phyloP scores from a whole-genome alignment of 2,329 filamentous ascomycete species.

The Exophiala alcalophila region DNA sequence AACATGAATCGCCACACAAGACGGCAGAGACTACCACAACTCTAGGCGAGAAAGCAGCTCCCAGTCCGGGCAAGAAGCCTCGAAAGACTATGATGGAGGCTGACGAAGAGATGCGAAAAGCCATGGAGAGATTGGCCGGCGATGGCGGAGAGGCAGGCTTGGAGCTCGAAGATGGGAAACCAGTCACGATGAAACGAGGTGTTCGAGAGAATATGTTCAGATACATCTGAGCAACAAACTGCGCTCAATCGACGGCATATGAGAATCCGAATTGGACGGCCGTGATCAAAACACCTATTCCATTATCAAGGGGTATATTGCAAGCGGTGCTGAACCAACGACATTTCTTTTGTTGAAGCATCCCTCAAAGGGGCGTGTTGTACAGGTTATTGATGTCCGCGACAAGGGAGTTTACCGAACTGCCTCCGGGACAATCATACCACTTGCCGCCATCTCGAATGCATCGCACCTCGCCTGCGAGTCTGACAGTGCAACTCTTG shows the following conservation, averaged over 20 bases:
- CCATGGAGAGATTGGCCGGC: slow-evolving; percentile 64
- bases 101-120: slow-evolving; percentile 64
- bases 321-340: slow-evolving; percentile 7
- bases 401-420: slow-evolving; percentile 61
- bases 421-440: slow-evolving; percentile 43
- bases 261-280: too few relatives aligned
- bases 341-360: neutral
- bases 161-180: slow-evolving; percentile 71
- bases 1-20: slow-evolving; percentile 3
- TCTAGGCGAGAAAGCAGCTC: slow-evolving; percentile 16
- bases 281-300: too few relatives aligned
- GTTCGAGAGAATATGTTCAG: slow-evolving; percentile 74
- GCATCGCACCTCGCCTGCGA: slow-evolving; percentile 79
- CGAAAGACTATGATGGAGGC: slow-evolving; percentile 32
- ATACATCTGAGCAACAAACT: slow-evolving; percentile 30
- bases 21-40: slow-evolving; percentile 4
- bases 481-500: slow-evolving; percentile 73
- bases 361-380: slow-evolving; percentile 34
- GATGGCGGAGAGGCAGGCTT: slow-evolving; percentile 69
- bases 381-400: slow-evolving; percentile 72
- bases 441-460: slow-evolving; percentile 65
- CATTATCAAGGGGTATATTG: slow-evolving; percentile 24
- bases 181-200: slow-evolving; percentile 68
- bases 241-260: too few relatives aligned
- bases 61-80: slow-evolving; percentile 41